Percentiles rank a stretch among this genome's conserved stretches.
These are phyloP conservation scores for Paraurostyla sp. DNA, from an alignment of 73 alveolate species.

Conservation along the genomic window DNA sequence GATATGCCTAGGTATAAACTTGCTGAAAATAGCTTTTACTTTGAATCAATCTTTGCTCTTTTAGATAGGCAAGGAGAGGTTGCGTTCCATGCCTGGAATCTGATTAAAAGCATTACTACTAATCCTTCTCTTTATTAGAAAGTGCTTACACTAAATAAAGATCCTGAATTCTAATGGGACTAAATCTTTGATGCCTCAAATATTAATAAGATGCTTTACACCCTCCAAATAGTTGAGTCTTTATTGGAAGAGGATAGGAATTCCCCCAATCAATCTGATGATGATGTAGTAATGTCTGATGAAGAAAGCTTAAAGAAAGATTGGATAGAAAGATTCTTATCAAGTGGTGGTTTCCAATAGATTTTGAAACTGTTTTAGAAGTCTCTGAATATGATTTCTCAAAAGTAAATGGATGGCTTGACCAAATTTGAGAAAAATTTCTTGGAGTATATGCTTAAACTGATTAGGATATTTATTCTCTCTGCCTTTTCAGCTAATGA, in stretches of 20 bases:
- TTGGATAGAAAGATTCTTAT: slow-evolving; percentile 61
- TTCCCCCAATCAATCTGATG: slow-evolving; percentile 9
- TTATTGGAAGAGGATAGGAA: slow-evolving; percentile 72
- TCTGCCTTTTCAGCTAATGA: slow-evolving; percentile 73
- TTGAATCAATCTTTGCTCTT: slow-evolving; percentile 71
- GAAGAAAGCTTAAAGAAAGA: not conserved
- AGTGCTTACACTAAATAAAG: slow-evolving; percentile 58
- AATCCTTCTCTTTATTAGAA: slow-evolving; percentile 75
- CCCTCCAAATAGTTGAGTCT: slow-evolving; percentile 75
- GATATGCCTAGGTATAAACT: slow-evolving; percentile 83
- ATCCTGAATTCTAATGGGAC: slow-evolving; percentile 61
- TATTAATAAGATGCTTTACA: slow-evolving; percentile 70
- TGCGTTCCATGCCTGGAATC: slow-evolving; percentile 80
- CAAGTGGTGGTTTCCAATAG: slow-evolving; percentile 65
- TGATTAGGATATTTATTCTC: slow-evolving; percentile 66
- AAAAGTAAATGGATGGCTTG: slow-evolving; percentile 17
- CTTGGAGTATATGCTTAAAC: slow-evolving; percentile 64
- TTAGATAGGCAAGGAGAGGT: slow-evolving; percentile 69
- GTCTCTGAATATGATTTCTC: not conserved
- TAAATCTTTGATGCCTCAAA: slow-evolving; percentile 50
- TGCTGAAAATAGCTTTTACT: slow-evolving; percentile 75
- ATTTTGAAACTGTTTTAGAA: slow-evolving; percentile 25
- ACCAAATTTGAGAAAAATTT: slow-evolving; percentile 68
- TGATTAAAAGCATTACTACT: slow-evolving; percentile 71
- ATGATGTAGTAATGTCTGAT: not conserved